Evolutionary conservation across 768 basidiomycete genomes (phyloP).

Genomic region (Lactarius deliciosus): DNA sequence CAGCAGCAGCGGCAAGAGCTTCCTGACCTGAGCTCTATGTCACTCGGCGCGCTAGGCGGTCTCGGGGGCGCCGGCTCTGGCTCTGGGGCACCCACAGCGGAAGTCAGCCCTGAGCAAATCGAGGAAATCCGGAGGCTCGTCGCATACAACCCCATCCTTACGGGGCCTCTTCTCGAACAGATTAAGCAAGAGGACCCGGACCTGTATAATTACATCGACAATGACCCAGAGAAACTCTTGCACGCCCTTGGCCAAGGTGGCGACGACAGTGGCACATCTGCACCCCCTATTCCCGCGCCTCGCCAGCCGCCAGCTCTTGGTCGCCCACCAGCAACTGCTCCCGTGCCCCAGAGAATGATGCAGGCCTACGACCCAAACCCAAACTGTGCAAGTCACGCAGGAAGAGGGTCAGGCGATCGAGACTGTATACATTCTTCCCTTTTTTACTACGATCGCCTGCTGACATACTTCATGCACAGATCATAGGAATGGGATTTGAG

Average conservation of each 20-base stretch:
- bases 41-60: conserved; percentile 36
- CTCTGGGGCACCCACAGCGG: neutral
- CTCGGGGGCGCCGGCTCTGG: neutral
- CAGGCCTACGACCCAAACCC: neutral
- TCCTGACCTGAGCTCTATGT: conserved; percentile 16
- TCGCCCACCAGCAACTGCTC: neutral
- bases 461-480: neutral
- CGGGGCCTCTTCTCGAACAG: conserved; percentile 83
- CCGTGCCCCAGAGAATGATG: neutral
- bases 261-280: neutral
- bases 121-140: conserved; percentile 73
- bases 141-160: conserved; percentile 68
- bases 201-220: conserved; percentile 63
- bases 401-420: neutral
- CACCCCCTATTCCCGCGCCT: too few species aligned
- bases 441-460: neutral
- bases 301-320: neutral
- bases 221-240: conserved; percentile 70
- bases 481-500: conserved; percentile 1
- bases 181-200: conserved; percentile 72
- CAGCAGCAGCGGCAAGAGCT: conserved; percentile 50
- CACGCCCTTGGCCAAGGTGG: conserved; percentile 21
- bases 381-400: neutral
- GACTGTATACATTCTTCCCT: neutral
- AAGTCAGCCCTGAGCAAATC: conserved; percentile 53